Evolutionary conservation across 345 rosid species (phyloP), one percentile per base, ranked within the genome.

Genomic region (Boechera divaricarpa): DNA sequence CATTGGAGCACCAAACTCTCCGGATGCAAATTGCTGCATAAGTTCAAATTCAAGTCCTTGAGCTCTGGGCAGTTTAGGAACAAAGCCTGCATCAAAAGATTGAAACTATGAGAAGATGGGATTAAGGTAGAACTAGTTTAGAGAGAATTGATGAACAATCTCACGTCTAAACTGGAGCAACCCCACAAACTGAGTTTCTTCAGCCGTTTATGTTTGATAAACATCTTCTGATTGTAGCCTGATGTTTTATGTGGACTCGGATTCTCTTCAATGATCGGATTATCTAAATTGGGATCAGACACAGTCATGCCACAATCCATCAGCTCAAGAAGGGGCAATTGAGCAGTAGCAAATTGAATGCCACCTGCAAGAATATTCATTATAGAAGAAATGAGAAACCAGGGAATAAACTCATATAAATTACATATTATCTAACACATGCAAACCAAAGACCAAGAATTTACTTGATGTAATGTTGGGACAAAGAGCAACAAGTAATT

Each of bases 221-320:
- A 90, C 82, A 96, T 84, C 80, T 96, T 96, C 79, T 96, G 99
- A 81, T 85, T 88, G 77, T 74, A 82, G 77, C 75, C 84, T 72
- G 85, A 65, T 69, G 84, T 66, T 70, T 82, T 80, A 67, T 82
- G 87, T 60, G 84, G 72, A 76, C 84, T 84, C 42, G 36, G 39
- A 18, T 75, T 79, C 73, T 79, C 93, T 73, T 78, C 85, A 31
- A 75, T 47, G 68, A 45, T 74, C 47, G 74, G 70, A 74, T 73
- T 62, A 63, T 79, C 83, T 36, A 80, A 82, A 81, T 74, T 78
- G 24, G 91, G 86, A 74, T 91, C 98, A 70, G 89, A 84, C 71
- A 96, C 82, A 36, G 91, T 91, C 97, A 96, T 91, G 57, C 99
- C 99, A 77, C 99, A 96, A 74, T 96, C 99, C 97, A 96, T 86